These are phyloP conservation scores for Effrenium voratum DNA, from an alignment of 73 alveolate species.

Conservation along the genomic window DNA sequence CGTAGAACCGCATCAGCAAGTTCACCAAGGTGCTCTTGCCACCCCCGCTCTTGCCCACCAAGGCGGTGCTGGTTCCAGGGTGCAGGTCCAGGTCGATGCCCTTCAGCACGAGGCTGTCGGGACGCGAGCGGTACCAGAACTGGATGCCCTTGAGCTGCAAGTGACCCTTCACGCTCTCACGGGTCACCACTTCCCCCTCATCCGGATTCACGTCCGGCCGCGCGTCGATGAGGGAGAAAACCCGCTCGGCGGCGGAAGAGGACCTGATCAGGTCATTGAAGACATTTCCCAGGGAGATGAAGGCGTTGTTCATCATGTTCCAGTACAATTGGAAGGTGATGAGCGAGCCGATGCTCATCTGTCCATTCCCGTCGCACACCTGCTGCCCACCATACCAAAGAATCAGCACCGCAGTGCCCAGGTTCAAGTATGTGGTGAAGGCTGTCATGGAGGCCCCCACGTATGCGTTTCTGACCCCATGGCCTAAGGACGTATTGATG, in stretches of 20 bases:
- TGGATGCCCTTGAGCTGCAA: slow-evolving; percentile 96
- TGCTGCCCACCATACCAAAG: neutral
- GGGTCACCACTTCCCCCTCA: neutral
- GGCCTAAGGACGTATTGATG: neutral
- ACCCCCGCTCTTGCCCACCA: slow-evolving; percentile 98
- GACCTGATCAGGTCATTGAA: neutral
- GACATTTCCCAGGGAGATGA: neutral
- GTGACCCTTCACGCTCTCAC: slow-evolving; percentile 81
- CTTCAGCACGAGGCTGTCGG: slow-evolving; percentile 94
- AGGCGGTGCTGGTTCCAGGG: slow-evolving; percentile 97
- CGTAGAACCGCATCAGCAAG: slow-evolving; percentile 4
- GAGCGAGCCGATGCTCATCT: neutral
- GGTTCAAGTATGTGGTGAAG: neutral
- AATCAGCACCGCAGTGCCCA: neutral
- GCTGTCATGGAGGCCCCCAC: neutral
- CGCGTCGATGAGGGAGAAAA: neutral
- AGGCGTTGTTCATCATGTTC: neutral
- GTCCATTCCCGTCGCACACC: neutral
- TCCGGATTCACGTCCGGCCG: slow-evolving; percentile 7
- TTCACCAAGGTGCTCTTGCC: slow-evolving; percentile 97
- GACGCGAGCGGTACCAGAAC: slow-evolving; percentile 96
- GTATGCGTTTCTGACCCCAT: neutral
- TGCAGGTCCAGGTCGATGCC: slow-evolving; percentile 96
- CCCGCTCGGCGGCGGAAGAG: neutral
- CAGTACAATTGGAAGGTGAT: neutral